These are phyloP conservation scores for Tetrahymena thermophila DNA, from an alignment of 73 alveolate genomes.

Conservation along the genomic window DNA sequence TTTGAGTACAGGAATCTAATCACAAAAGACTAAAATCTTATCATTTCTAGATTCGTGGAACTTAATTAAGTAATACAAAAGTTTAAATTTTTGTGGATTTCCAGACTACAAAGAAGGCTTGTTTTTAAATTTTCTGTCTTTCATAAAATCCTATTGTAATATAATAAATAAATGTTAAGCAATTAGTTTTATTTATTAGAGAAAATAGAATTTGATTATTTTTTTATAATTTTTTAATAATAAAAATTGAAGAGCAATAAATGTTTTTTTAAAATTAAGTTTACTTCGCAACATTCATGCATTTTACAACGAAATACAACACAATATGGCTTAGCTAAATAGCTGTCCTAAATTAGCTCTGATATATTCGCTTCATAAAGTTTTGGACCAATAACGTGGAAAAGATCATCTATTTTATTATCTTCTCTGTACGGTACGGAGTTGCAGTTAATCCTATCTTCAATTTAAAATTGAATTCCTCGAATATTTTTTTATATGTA, in stretches of 20 bases:
- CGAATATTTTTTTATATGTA: not conserved
- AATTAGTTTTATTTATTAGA: no score
- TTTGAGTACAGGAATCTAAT: conserved; percentile 12
- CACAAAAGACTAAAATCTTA: conserved; percentile 39
- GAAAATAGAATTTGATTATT: no score
- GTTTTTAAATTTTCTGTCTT: not conserved
- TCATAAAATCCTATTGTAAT: not conserved
- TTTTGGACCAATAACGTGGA: conserved; percentile 38
- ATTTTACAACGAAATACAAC: conserved; percentile 10
- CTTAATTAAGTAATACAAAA: conserved; percentile 6
- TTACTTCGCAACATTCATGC: conserved; percentile 4
- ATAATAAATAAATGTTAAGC: no score
- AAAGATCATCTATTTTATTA: conserved; percentile 35
- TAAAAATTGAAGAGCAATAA: no score
- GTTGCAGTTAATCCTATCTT: conserved; percentile 42
- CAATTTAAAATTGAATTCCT: conserved; percentile 1
- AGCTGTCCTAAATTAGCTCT: conserved; percentile 24
- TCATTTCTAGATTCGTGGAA: conserved; percentile 31
- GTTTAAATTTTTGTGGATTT: conserved; percentile 35
- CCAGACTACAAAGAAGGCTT: not conserved
- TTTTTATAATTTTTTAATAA: no score
- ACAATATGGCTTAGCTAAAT: conserved; percentile 30
- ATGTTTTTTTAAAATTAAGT: no score
- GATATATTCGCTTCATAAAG: conserved; percentile 35
- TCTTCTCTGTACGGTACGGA: conserved; percentile 39